phyloP scores from a whole-genome alignment of 225 moss, liverwort and hornwort species.

The Bryum argenteum region DNA sequence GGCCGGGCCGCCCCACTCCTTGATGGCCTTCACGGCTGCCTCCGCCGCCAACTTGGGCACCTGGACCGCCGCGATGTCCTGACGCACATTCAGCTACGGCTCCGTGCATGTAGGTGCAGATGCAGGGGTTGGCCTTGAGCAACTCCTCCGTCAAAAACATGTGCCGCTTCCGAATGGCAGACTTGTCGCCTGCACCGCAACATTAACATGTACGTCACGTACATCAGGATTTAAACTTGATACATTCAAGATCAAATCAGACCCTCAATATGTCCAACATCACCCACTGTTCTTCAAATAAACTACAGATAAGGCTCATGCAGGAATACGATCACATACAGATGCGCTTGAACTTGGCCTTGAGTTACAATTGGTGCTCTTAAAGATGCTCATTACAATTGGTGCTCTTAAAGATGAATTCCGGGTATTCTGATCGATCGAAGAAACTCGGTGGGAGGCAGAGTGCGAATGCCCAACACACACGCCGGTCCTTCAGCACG shows the following conservation, averaged over 20 bases:
- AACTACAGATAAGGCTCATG: too few species aligned
- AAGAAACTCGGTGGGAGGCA: not conserved
- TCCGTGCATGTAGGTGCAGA: slow-evolving; percentile 36
- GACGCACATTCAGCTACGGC: slow-evolving; percentile 11
- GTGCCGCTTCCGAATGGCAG: slow-evolving; percentile 25
- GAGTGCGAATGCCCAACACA: slow-evolving; percentile 14
- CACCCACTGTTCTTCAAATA: not conserved
- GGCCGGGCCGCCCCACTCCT: slow-evolving; percentile 9
- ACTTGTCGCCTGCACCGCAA: slow-evolving; percentile 30
- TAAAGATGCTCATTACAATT: too few species aligned
- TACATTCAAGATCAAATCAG: not conserved
- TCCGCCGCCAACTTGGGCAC: slow-evolving; percentile 31
- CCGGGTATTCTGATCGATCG: not conserved
- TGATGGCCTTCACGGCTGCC: slow-evolving; percentile 19
- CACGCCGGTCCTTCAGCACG: slow-evolving; percentile 27
- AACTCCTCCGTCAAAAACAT: slow-evolving; percentile 10
- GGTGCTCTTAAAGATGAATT: slow-evolving; percentile 24
- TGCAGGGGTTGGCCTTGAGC: slow-evolving; percentile 10
- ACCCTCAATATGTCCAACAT: not conserved
- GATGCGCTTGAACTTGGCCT: slow-evolving; percentile 9
- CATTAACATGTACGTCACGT: too few species aligned
- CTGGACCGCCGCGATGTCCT: slow-evolving; percentile 34
- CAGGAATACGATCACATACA: too few species aligned
- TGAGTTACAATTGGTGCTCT: not conserved
- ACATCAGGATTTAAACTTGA: too few species aligned